Conservation (phyloP, 176 grass and related monocot genomes). For the Aegilops sharonensis region DNA sequence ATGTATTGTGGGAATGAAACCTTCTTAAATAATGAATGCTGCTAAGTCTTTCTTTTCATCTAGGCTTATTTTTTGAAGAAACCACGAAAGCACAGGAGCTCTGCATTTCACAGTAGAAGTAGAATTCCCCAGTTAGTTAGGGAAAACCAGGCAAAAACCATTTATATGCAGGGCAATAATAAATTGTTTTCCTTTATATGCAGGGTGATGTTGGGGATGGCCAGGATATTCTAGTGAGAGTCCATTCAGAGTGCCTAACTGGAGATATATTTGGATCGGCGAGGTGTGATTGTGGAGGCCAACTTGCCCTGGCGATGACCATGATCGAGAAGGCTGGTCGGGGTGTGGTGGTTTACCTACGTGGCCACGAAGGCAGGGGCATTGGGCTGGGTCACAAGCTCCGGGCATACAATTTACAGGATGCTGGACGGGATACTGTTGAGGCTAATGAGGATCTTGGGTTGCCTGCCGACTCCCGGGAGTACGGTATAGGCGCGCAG, state of each 20-base stretch:
- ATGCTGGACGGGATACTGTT: slow-evolving; percentile 81
- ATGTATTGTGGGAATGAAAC: neutral
- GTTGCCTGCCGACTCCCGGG: slow-evolving; percentile 84
- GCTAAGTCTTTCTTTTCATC: neutral
- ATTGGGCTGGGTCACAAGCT: slow-evolving; percentile 96
- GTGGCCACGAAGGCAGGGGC: slow-evolving; percentile 91
- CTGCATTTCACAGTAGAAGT: slow-evolving; percentile 9
- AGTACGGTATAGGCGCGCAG: slow-evolving; percentile 87
- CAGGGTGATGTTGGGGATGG: slow-evolving; percentile 98
- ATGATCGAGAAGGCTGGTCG: slow-evolving; percentile 87
- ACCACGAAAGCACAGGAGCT: neutral
- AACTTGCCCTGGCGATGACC: slow-evolving; percentile 75
- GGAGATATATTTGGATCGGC: slow-evolving; percentile 96
- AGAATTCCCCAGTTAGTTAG: neutral
- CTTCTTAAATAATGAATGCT: slow-evolving; percentile 8
- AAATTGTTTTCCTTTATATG: slow-evolving; percentile 17
- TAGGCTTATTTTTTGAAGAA: neutral
- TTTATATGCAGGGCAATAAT: neutral
- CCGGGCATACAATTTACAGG: slow-evolving; percentile 84
- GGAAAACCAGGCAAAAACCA: neutral
- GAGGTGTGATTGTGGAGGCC: slow-evolving; percentile 80
- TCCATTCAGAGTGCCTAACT: slow-evolving; percentile 87
- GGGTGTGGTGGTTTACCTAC: slow-evolving; percentile 85
- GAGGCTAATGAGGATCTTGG: slow-evolving; percentile 97
- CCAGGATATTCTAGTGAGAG: slow-evolving; percentile 84